Evolutionary conservation across 495 filamentous ascomycete species (phyloP), one percentile per base, ranked within the genome.

Genomic region (Talaromyces wortmannii): DNA sequence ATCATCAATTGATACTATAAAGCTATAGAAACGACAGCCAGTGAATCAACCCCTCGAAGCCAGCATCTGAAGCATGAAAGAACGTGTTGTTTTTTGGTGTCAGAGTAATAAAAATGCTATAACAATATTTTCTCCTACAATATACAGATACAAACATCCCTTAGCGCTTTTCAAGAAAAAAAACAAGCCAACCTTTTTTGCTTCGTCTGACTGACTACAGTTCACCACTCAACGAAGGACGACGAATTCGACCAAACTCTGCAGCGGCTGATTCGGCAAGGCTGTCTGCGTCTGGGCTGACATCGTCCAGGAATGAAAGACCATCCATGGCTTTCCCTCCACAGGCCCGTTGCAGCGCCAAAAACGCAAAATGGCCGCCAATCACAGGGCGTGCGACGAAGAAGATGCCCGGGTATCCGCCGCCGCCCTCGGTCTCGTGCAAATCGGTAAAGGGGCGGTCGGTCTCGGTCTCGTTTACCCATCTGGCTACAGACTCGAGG

Each of bases 381-480:
- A 91, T 82, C 2, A 96, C 92, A 10, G 92, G 92, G 17, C 91
- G 71, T 3, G 89, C 90, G 69, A 85, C 85, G 75, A 96, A 96
- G 46, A 76, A 74, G 53, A 84, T 76, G 0, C 84, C 84, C 8
- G 83, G 84, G 61, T 82, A 91, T 2, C 79, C 83, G 4, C 86
- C 87, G 18, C 77, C 69, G 5, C 80, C 81, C 59, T 91, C 86
- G 0, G 89, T 92, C 29, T 92, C 80, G 66, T 95, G 91, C 42
- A 95, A 76, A 64, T 97, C 92, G 2, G 90, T 91, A 31, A 95
- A 79, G 0, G 92, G 89, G 0, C 78, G 79, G 64, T 92, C 84
- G 43, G 85, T 91, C 42, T 71, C 74, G 0, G 92, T 96, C 67
- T 95, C 86, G 57, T 92, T 92, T 57, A 96, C 79, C 91, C 91